Percentiles rank a stretch among this genome's conserved stretches.
These are phyloP conservation scores for Acacia concinna DNA, from an alignment of 331 rosid species.

Conservation along the genomic window DNA sequence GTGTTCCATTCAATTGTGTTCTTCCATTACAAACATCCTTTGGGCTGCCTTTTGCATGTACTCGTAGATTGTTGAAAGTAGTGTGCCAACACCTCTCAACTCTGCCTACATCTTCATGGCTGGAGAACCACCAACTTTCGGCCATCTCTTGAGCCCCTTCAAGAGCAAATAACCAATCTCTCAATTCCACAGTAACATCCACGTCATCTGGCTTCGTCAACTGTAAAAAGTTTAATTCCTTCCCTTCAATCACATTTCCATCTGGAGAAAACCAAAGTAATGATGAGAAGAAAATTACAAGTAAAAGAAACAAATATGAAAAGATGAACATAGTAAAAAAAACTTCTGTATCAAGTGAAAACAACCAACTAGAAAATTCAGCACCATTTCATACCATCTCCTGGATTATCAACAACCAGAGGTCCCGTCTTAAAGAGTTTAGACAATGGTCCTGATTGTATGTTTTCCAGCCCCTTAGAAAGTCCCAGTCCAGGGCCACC, in stretches of 20 bases:
- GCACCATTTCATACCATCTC: conserved; percentile 55
- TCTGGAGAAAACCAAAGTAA: conserved; percentile 35
- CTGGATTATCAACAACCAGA: conserved; percentile 40
- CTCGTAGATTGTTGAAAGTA: conserved; percentile 58
- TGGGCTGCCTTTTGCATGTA: conserved; percentile 64
- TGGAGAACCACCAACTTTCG: conserved; percentile 65
- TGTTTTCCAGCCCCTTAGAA: conserved; percentile 67
- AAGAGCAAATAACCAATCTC: conserved; percentile 93
- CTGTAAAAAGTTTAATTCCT: conserved; percentile 46
- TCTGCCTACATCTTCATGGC: conserved; percentile 53
- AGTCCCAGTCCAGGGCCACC: conserved; percentile 88
- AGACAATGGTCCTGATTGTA: conserved; percentile 70
- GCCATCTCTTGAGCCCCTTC: conserved; percentile 80
- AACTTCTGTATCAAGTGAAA: conserved; percentile 17
- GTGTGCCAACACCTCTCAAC: conserved; percentile 95
- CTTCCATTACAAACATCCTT: conserved; percentile 46
- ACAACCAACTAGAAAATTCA: conserved; percentile 21
- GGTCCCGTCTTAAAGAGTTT: conserved; percentile 62
- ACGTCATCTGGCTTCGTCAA: conserved; percentile 77
- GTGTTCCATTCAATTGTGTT: conserved; percentile 38
- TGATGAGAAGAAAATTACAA: background rate
- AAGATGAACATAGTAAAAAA: background rate
- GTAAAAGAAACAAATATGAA: conserved; percentile 11
- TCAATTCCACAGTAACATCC: conserved; percentile 65
- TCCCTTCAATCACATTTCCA: conserved; percentile 50